Evolutionary conservation across 1,139 yeast species (phyloP).

Genomic region (Scheffersomyces segobiensis): DNA sequence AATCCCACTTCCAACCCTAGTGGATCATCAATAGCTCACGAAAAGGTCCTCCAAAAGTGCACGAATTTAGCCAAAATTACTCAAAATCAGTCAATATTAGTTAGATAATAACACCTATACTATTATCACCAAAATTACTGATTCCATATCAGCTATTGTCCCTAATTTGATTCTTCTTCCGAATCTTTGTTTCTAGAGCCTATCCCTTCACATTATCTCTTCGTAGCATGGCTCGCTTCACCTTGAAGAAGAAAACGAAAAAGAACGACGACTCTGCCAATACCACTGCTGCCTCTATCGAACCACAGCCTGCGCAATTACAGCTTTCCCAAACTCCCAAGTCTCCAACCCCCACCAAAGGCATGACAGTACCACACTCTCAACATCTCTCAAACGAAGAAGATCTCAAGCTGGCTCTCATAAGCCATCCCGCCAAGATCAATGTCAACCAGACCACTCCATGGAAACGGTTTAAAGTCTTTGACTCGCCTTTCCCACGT

Average conservation of each 20-base stretch:
- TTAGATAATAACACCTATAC: background rate
- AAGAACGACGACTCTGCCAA: background rate
- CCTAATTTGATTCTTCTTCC: background rate
- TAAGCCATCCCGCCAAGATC: slow-evolving; percentile 2
- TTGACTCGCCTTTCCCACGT: slow-evolving; percentile 88
- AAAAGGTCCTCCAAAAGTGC: background rate
- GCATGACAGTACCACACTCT: background rate
- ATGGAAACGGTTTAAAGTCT: slow-evolving; percentile 73
- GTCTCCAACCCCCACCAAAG: slow-evolving; percentile 3
- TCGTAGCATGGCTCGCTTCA: background rate
- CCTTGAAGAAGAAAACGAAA: background rate
- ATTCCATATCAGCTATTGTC: background rate
- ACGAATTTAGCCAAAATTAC: background rate
- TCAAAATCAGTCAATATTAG: background rate
- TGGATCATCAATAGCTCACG: background rate
- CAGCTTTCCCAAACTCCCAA: slow-evolving; percentile 1
- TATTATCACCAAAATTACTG: background rate
- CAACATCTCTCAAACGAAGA: background rate
- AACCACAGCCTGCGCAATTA: slow-evolving; percentile 1
- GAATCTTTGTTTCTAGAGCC: background rate
- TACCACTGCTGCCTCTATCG: slow-evolving; percentile 2
- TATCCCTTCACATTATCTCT: background rate
- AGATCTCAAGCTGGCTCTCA: background rate
- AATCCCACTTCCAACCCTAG: background rate
- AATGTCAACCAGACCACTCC: slow-evolving; percentile 45